Evolutionary conservation across 768 basidiomycete species (phyloP), one percentile per base, ranked within the genome.

Genomic region (Dacryopinax primogenitus): DNA sequence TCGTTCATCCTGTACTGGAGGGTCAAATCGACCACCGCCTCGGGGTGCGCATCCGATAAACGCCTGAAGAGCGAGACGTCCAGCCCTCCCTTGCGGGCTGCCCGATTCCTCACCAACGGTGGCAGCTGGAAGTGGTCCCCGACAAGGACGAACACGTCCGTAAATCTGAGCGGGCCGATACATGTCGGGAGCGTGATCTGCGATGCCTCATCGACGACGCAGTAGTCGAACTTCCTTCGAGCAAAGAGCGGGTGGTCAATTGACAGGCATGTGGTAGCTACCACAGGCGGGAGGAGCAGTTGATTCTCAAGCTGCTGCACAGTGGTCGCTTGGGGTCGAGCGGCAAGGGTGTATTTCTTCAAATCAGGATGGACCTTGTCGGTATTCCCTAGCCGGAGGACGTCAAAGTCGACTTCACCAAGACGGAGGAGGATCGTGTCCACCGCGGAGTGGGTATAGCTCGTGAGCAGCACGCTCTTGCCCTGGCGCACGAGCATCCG

Each of bases 81-180:
- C 13, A 97, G 79, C 0, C 96, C 96, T 1, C 86, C 90, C 71
- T 84, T 83, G 28, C 87, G 84, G 0, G 96, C 95, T 13, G 80
- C 81, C 0, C 76, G 78, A 71, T 23, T 1, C 69, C 82, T 65
- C 69, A 95, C 95, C 39, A 98, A 81, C 0, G 96, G 96, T 11
- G 95, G 95, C 1, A 99, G 84, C 71, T 99, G 96, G 77, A 88
- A 92, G 76, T 99, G 96, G 72, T 98, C 96, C 6, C 96, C 96
- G 18, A 98, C 95, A 13, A 98, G 85, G 3, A 98, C 83, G 69
- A 97, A 99, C 41, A 81, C 90, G 62, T 92, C 83, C 1, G 94
- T 92, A 70, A 87, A 90, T 0, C 93, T 85, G 1, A 98, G 77
- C 0, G 96, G 96, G 3, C 96, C 96, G 0, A 98, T 78, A 71